Conservation (phyloP, 495 filamentous ascomycete genomes). For the Aspergillus cavernicola region DNA sequence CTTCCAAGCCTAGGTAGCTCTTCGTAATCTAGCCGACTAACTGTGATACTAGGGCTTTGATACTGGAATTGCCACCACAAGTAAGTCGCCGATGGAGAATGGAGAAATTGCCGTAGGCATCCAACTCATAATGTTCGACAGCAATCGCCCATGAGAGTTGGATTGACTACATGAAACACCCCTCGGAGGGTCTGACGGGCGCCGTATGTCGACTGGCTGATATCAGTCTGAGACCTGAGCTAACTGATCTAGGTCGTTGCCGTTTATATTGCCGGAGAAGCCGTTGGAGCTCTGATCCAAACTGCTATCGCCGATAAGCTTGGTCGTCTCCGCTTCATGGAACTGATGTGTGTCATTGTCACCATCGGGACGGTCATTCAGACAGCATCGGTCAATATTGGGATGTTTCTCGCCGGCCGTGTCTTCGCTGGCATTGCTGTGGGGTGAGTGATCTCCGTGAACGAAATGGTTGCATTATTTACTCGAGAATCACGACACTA, state of each 20-base stretch:
- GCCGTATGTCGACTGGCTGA: constrained; percentile 38
- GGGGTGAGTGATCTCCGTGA: constrained; percentile 32
- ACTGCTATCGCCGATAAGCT: constrained; percentile 53
- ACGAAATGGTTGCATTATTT: neutral
- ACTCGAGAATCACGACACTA: neutral
- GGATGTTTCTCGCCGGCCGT: constrained; percentile 58
- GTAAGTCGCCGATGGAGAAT: constrained; percentile 39
- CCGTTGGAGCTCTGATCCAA: constrained; percentile 50
- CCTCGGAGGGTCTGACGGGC: constrained; percentile 52
- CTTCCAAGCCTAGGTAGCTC: neutral
- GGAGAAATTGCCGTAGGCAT: neutral
- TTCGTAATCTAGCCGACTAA: neutral
- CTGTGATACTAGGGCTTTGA: constrained; percentile 46
- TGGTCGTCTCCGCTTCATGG: constrained; percentile 58
- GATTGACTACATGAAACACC: constrained; percentile 56
- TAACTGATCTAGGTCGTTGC: constrained; percentile 42
- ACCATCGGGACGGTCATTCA: constrained; percentile 55
- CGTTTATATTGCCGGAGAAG: constrained; percentile 59
- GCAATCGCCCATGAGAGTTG: constrained; percentile 59
- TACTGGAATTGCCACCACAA: constrained; percentile 57
- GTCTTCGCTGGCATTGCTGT: constrained; percentile 53
- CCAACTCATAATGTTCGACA: constrained; percentile 13
- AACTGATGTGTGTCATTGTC: constrained; percentile 53
- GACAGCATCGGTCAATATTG: constrained; percentile 55
- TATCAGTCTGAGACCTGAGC: neutral